Evolutionary conservation across 2,329 filamentous ascomycete genomes (phyloP).

Genomic region (Dactylellina sp.): DNA sequence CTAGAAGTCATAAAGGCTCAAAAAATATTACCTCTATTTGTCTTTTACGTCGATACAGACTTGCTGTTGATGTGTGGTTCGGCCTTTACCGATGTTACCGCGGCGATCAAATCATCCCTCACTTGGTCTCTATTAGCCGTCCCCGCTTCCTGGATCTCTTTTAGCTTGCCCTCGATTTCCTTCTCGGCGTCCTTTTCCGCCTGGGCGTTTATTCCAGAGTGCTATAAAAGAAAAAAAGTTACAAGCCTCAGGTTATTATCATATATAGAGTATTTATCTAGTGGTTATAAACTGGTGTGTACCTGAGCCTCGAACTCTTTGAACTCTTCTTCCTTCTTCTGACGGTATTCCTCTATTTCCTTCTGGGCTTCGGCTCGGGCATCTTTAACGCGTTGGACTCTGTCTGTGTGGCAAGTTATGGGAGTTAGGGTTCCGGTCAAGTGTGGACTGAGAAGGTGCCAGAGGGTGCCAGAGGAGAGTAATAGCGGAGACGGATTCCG

Average conservation of each 20-base stretch:
- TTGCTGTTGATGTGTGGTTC: slow-evolving; percentile 59
- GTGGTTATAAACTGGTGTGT: slow-evolving; percentile 52
- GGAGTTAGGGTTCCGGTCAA: slow-evolving; percentile 24
- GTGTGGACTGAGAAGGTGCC: slow-evolving; percentile 19
- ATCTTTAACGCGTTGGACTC: slow-evolving; percentile 97
- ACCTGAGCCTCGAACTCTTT: slow-evolving; percentile 91
- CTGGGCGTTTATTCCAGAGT: slow-evolving; percentile 88
- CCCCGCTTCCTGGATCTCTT: slow-evolving; percentile 83
- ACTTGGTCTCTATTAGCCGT: slow-evolving; percentile 83
- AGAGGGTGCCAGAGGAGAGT: not conserved
- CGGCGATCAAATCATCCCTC: slow-evolving; percentile 82
- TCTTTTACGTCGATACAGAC: slow-evolving; percentile 8
- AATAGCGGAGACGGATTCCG: not conserved
- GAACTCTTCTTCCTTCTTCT: slow-evolving; percentile 91
- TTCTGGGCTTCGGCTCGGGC: slow-evolving; percentile 96
- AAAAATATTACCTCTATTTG: too few relatives aligned
- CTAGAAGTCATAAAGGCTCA: not conserved
- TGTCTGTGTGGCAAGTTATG: slow-evolving; percentile 70
- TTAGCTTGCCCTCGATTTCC: slow-evolving; percentile 83
- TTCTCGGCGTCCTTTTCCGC: slow-evolving; percentile 82
- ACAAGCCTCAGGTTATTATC: not conserved
- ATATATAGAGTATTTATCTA: slow-evolving; percentile 1
- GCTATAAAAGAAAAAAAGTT: slow-evolving; percentile 80
- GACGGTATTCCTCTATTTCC: slow-evolving; percentile 93
- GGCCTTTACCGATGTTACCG: slow-evolving; percentile 86